Evolutionary conservation across 2,329 filamentous ascomycete genomes (phyloP), one percentile per base, ranked within the genome.

Genomic region (Fusarium caatingaense): DNA sequence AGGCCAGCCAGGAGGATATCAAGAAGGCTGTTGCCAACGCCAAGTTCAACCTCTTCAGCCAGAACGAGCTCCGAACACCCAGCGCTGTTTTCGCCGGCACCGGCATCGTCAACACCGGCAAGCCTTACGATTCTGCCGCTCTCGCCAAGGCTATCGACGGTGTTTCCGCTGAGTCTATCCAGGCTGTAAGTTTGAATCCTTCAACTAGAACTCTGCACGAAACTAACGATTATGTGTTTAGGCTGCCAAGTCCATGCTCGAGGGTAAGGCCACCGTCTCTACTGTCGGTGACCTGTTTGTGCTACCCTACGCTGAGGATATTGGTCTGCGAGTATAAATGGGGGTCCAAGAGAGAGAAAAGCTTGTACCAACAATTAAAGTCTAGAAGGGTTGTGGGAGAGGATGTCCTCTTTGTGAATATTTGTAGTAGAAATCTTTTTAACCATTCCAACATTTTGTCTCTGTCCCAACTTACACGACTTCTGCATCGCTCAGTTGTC

Each of bases 11-110:
- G 79, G 96, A 99, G 82, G 92, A 96, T 68, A 87, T 98, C 79
- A 89, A 91, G 81, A 98, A 98, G 88, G 96, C 96, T 54, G 89
- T 94, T 79, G 93, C 95, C 65, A 90, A 92, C 77, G 96, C 96
- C 78, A 98, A 97, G 84, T 99, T 97, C 84, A 91, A 92, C 80
- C 91, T 93, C 72, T 87, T 98, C 57, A 93, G 97, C 78, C 88
- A 90, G 71, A 92, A 90, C 73, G 92, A 98, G 83, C 89, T 91
- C 76, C 89, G 92, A 69, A 88, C 91, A 74, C 87, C 91, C 60
- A 93, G 93, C 74, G 85, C 98, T 64, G 90, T 97, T 77, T 87
- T 93, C 68, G 94, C 94, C 71, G 96, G 96, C 69, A 90, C 93
- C 76, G 92, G 93, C 72, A 88, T 98, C 66, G 86, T 98, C 76